Conservation (phyloP, 805 yeast species). For the Jamesozyma spencerorum region DNA sequence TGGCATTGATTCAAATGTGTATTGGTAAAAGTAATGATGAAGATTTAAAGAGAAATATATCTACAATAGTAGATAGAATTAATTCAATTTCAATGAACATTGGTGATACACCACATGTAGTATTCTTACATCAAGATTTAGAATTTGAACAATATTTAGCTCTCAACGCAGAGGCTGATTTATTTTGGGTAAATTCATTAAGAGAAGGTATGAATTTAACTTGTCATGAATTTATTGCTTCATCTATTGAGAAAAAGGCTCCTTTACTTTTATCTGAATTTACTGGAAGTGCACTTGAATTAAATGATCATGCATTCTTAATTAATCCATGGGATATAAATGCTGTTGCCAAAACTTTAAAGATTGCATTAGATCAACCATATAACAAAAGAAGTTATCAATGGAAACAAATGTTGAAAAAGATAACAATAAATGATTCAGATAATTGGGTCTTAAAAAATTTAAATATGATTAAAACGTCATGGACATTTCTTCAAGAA, state of each 20-base stretch:
- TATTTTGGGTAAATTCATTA: slow-evolving; percentile 80
- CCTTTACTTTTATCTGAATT: slow-evolving; percentile 86
- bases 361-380: slow-evolving; percentile 53
- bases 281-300: slow-evolving; percentile 82
- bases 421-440: slow-evolving; percentile 60
- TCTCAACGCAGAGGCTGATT: slow-evolving; percentile 72
- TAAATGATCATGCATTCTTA: slow-evolving; percentile 53
- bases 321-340: slow-evolving; percentile 88
- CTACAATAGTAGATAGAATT: slow-evolving; percentile 73
- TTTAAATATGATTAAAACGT: slow-evolving; percentile 40
- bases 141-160: slow-evolving; percentile 87
- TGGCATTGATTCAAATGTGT: slow-evolving; percentile 78
- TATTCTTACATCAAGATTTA: slow-evolving; percentile 78
- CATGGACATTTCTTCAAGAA: slow-evolving; percentile 43
- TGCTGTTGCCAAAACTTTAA: slow-evolving; percentile 52
- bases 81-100: slow-evolving; percentile 59
- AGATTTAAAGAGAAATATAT: slow-evolving; percentile 62
- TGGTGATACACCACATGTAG: slow-evolving; percentile 72
- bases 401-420: slow-evolving; percentile 52
- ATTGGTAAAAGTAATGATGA: slow-evolving; percentile 48
- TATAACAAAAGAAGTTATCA: slow-evolving; percentile 43
- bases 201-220: slow-evolving; percentile 97
- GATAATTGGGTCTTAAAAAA: slow-evolving; percentile 62
- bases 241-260: slow-evolving; percentile 59
- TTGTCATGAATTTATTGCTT: slow-evolving; percentile 85